These are phyloP conservation scores for Leavenworthia alabamica DNA, from an alignment of 345 rosid genomes.

Conservation along the genomic window DNA sequence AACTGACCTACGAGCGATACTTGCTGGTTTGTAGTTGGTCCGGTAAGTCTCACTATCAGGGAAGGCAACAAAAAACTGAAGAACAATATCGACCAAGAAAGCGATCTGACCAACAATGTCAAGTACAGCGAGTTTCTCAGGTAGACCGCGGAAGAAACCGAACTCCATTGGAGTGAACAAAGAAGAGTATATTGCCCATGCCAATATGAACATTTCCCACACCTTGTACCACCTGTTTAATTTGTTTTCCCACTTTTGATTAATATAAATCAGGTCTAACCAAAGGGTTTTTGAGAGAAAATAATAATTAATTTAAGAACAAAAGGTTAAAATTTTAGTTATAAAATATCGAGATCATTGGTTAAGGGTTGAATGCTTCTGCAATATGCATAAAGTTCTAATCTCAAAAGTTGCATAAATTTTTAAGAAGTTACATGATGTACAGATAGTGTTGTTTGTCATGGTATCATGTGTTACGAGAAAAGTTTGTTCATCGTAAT, in stretches of 20 bases:
- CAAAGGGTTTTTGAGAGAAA: too few relatives aligned
- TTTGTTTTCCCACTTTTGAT: too few relatives aligned
- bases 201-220: slow-evolving; percentile 62
- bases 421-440: too few relatives aligned
- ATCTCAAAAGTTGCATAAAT: too few relatives aligned
- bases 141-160: slow-evolving; percentile 83
- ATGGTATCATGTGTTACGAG: too few relatives aligned
- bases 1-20: slow-evolving; percentile 56
- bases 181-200: slow-evolving; percentile 83
- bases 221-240: slow-evolving; percentile 52
- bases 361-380: too few relatives aligned
- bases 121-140: slow-evolving; percentile 52
- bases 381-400: too few relatives aligned
- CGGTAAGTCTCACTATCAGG: slow-evolving; percentile 56
- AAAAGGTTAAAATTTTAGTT: not conserved
- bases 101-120: slow-evolving; percentile 77
- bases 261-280: too few relatives aligned
- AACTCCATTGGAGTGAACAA: slow-evolving; percentile 88
- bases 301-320: not conserved
- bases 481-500: too few relatives aligned
- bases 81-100: slow-evolving; percentile 60
- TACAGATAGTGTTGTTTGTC: too few relatives aligned
- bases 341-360: too few relatives aligned
- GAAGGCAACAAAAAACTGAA: slow-evolving; percentile 60
- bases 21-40: slow-evolving; percentile 43